Base-by-base conservation (phyloP, 441 rosid species). In the Dalechampia spathulata region DNA sequence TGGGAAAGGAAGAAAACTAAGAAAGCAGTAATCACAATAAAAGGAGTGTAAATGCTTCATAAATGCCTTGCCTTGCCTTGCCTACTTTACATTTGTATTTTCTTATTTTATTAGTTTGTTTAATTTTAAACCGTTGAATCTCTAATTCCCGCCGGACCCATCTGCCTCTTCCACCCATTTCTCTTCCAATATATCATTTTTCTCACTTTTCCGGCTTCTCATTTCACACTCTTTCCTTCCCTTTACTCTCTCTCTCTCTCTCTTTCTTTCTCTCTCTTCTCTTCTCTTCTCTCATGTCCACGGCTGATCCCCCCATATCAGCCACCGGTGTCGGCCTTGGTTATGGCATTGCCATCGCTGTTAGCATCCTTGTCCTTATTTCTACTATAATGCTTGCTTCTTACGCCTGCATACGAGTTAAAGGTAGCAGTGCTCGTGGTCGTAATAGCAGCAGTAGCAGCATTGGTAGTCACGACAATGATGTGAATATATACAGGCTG, bases 361-460 rank as follows among this genome's bases (percentile, higher is more conserved):
- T 82, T 32, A 78, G 92, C 72, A 79, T 79, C 30, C 76, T 84
- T 0, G 78, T 84, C 41, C 92, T 84, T 64, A 79, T 84, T 26
- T 84, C 92, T 38, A 70, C 81, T 37, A 75, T 84, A 64, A 82
- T 82, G 84, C 80, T 84, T n/a, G 83, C 84, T 25, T 82, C 88
- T 28, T 84, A 81, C 42, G 73, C 79, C 37, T 83, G 87, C 58
- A 72, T 79, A 40, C 69, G 72, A 62, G 71, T 77, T 36, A 85
- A 79, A 61, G 65, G 81, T 27, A 34, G 43, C 13, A n/a, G 7
- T 44, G 16, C 26, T 2, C 57, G 15, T 5, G 12, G 21, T n/a
- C 12, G 38, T 7, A 27, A 17, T 8, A 25, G 8, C 13, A 11
- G 21, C 16, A 28, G 20, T 5, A 14, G 19, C 14, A 17, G 38